A percentile compares a stretch with the other conserved stretches of the same genome.
Evolutionary conservation across 805 yeast species (phyloP).

Genomic region (Yarrowia porcina): DNA sequence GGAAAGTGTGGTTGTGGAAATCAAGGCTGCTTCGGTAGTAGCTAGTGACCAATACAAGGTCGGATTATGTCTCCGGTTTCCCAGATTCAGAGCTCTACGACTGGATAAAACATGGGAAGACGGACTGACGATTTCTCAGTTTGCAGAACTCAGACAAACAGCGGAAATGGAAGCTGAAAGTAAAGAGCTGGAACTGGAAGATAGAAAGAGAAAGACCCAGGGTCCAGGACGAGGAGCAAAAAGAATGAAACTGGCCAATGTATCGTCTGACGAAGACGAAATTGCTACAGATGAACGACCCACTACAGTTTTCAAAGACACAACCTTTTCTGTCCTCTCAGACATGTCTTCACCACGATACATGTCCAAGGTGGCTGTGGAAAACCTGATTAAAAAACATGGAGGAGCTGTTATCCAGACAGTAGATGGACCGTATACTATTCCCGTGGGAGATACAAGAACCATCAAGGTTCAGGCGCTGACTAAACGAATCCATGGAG

Average conservation of each 20-base stretch:
- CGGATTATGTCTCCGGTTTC: conserved; percentile 70
- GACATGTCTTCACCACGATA: conserved; percentile 33
- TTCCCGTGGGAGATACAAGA: conserved; percentile 33
- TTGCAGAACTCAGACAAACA: conserved; percentile 39
- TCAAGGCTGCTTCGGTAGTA: conserved; percentile 74
- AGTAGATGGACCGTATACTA: conserved; percentile 22
- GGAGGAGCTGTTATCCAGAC: conserved; percentile 36
- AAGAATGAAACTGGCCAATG: not conserved
- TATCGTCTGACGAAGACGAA: conserved; percentile 15
- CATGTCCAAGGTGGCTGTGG: conserved; percentile 31
- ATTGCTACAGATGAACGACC: conserved; percentile 1
- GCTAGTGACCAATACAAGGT: conserved; percentile 53
- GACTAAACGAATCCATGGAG: conserved; percentile 43
- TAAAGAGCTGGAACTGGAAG: conserved; percentile 33
- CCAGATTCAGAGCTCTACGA: conserved; percentile 66
- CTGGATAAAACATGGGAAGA: conserved; percentile 62
- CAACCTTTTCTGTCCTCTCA: conserved; percentile 32
- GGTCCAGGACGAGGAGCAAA: conserved; percentile 21
- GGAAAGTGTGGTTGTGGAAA: conserved; percentile 73
- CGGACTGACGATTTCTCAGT: conserved; percentile 56
- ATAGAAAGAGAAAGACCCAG: conserved; percentile 37
- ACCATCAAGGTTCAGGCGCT: conserved; percentile 41
- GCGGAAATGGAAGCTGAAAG: conserved; percentile 30
- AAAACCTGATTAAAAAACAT: conserved; percentile 30
- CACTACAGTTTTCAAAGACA: conserved; percentile 30